A percentile compares a stretch with the other conserved stretches of the same genome.
Evolutionary conservation across 192 early-diverging fungal species (phyloP).

Genomic region (Podila epigama): DNA sequence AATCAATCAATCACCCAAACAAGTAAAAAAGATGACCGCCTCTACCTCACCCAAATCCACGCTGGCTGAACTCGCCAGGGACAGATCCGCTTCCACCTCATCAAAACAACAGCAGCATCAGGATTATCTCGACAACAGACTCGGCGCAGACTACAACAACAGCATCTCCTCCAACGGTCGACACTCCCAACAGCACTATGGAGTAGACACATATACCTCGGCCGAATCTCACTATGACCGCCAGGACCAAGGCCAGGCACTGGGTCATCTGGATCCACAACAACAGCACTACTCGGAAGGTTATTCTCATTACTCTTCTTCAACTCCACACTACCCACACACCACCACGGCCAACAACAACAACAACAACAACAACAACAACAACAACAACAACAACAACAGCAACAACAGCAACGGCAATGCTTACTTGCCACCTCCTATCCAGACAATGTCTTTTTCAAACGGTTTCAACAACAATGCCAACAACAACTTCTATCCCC

Average conservation of each 20-base stretch:
- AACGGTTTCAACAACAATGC: no score
- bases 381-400: no score
- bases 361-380: no score
- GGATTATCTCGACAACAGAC: no score
- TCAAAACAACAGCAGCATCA: constrained; percentile 22
- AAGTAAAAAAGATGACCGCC: constrained; percentile 14
- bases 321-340: constrained; percentile 21
- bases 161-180: constrained; percentile 4
- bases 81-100: constrained; percentile 7
- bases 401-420: constrained; percentile 10
- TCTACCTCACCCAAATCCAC: constrained; percentile 16
- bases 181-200: constrained; percentile 3
- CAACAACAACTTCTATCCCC: background rate
- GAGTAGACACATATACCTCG: constrained; percentile 10
- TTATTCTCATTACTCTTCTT: constrained; percentile 8
- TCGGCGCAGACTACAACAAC: constrained; percentile 24
- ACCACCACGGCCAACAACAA: no score
- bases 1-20: background rate
- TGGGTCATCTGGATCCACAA: no score
- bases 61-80: constrained; percentile 23
- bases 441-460: constrained; percentile 16
- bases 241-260: background rate
- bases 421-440: constrained; percentile 18
- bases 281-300: no score
- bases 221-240: background rate